These are phyloP conservation scores for Dendrobium chrysotoxum DNA, from an alignment of 106 monocot genomes.

Conservation along the genomic window DNA sequence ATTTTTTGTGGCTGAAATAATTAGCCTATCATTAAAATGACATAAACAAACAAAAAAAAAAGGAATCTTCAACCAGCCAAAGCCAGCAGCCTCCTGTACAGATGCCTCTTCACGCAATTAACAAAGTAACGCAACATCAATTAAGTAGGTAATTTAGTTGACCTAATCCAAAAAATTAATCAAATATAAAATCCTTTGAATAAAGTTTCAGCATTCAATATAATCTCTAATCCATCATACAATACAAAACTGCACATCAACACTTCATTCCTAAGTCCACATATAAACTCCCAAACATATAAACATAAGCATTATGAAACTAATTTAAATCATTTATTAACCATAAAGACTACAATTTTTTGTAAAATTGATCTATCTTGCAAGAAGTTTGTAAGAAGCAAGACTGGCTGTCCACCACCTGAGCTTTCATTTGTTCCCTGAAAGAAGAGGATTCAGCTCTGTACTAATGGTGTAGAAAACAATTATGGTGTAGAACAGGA, in stretches of 20 bases:
- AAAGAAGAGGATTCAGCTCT: conserved; percentile 1
- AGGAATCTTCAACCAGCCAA: too few relatives aligned
- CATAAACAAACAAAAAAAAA: too few relatives aligned
- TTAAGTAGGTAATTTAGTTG: neutral
- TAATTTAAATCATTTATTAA: neutral
- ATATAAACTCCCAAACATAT: neutral
- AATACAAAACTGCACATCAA: neutral
- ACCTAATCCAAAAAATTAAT: neutral
- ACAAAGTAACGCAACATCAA: neutral
- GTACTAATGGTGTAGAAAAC: conserved; percentile 37
- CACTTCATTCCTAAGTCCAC: neutral
- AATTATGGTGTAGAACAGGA: conserved; percentile 30
- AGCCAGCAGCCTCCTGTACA: too few relatives aligned
- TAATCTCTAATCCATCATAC: neutral
- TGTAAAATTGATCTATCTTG: neutral
- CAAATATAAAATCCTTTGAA: neutral
- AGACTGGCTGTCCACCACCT: neutral
- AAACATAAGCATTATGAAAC: neutral
- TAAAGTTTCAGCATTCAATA: neutral
- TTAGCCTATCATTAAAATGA: too few relatives aligned
- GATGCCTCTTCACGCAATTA: too few relatives aligned
- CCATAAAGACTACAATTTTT: neutral
- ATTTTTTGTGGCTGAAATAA: too few relatives aligned
- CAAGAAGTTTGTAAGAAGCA: too few relatives aligned
- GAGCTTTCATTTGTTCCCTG: neutral